Evolutionary conservation across 1,284 basidiomycete species (phyloP), one percentile per base, ranked within the genome.

Genomic region (Ceratobasidium papillatum): DNA sequence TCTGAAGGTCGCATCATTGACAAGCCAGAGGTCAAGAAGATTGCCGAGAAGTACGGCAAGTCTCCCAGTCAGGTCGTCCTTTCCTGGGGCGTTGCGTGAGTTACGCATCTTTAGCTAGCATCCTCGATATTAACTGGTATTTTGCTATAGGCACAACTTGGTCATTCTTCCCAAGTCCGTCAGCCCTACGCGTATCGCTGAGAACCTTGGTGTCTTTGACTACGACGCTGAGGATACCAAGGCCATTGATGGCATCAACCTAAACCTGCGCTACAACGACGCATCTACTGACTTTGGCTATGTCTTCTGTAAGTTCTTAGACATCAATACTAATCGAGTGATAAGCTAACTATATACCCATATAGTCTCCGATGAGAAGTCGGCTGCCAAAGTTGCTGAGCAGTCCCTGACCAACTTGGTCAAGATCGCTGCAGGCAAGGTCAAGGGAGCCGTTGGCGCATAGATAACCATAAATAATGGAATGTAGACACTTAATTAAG

Each of bases 11-110:
- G 83, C 19, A 80, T 87, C 74, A 82, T 85, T 77, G 80, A 82
- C 69, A 80, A 83, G 79, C 76, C 78, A 22, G 69, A 74, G 72
- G 77, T 84, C 71, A 76, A 79, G 72, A 78, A 81, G 74, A 80
- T 84, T 65, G 83, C 82, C 77, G 79, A 83, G 77, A 81, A 81
- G 78, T 79, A 84, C 79, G 76, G 76, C 61, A 82, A 81, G 64
- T 79, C 81, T 59, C 80, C 81, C 36, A 81, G 82, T 74, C 81
- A 80, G 76, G 79, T 84, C 76, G 79, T 84, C 38, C 76, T 84
- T 75, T 81, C 80, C 69, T 84, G 82, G 82, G 78, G 82, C 74
- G 78, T 82, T 74, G 79, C 81, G 79, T 79, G 81, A 69, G 82
- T 82, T 59, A 80, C 81, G 34, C 19, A 47, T 8, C 17, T 52